Conservation (phyloP, 371 early-diverging fungal species). For the Lichtheimia ornata region DNA sequence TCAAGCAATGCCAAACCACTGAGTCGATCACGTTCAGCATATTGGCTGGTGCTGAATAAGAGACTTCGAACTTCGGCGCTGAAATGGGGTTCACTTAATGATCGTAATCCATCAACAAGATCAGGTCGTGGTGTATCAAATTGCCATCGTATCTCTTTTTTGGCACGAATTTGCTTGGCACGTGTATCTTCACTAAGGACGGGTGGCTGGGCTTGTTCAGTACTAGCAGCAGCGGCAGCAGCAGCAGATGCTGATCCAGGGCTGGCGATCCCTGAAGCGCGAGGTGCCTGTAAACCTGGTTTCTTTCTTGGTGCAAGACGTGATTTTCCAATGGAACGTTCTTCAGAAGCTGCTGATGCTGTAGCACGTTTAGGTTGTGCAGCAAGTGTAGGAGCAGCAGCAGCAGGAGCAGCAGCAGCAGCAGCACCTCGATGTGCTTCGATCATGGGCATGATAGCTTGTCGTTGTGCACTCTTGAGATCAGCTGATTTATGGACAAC, state of each 20-base stretch:
- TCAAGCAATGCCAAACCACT: constrained; percentile 68
- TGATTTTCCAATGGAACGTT: constrained; percentile 11
- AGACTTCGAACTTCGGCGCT: constrained; percentile 52
- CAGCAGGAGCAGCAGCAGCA: constrained; percentile 10
- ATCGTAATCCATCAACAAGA: constrained; percentile 60
- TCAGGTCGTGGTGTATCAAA: constrained; percentile 79
- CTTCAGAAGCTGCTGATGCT: constrained; percentile 7
- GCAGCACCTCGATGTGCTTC: constrained; percentile 64
- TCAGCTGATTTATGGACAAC: constrained; percentile 64
- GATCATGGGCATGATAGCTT: constrained; percentile 67
- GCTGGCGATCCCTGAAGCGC: constrained; percentile 8
- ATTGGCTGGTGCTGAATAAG: constrained; percentile 82
- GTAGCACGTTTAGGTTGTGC: background rate
- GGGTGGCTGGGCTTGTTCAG: constrained; percentile 37
- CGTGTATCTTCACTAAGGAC: constrained; percentile 66
- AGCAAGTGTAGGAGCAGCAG: constrained; percentile 11
- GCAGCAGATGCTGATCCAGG: constrained; percentile 26
- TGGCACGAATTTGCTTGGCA: constrained; percentile 70
- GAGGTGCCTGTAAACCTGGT: constrained; percentile 13
- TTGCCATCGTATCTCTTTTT: constrained; percentile 76
- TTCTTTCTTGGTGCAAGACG: constrained; percentile 10
- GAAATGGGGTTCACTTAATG: constrained; percentile 65
- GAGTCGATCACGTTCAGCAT: constrained; percentile 79
- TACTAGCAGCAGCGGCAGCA: constrained; percentile 2
- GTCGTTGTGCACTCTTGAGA: constrained; percentile 68